Evolutionary conservation across 257 asterid genomes (phyloP), one percentile per base, ranked within the genome.

Genomic region (Rauvolfia tetraphylla): DNA sequence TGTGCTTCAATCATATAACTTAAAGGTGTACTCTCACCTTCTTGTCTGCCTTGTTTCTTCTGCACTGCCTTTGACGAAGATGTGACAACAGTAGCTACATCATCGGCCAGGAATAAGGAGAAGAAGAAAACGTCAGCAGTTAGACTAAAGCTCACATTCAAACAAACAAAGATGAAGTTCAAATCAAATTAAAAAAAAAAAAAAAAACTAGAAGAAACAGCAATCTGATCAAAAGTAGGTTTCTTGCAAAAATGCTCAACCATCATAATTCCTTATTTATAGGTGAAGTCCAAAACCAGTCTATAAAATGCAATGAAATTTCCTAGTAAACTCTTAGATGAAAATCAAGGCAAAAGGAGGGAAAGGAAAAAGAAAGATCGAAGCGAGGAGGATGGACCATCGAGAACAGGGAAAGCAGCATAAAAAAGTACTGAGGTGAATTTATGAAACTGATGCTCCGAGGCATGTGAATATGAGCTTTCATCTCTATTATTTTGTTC

Each of bases 1-100:
- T 27, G 44, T 22, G 51, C 72, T 67, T 36, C n/a, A 53, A 22
- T 20, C 72, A 22, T 48, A 38, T 22, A 4, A 38, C 72, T 38
- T 20, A 51, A 33, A 18, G 9, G 11, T 36, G 61, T 36, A 29
- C 42, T 66, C 78, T 78, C 84, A 81, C 85, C 87, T 84, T 77
- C 86, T 79, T 66, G 77, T 79, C 80, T 79, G 72, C 72, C 74
- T 69, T 69, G 69, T 75, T 81, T 82, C 29, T 11, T 81, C 80
- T 46, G 77, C 68, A 34, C 74, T 61, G 75, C 79, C 81, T 78
- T 79, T 53, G 34, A 73, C 20, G 84, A 63, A 58, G 86, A 79
- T 71, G 75, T 76, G 57, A 73, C 72, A 17, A 76, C 78, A 72
- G 46, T 59, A n/a, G 75, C 86, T 86, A 77, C 81, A 76, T 58